These are phyloP conservation scores for Tuber indicum DNA, from an alignment of 495 filamentous ascomycete species.

Conservation along the genomic window DNA sequence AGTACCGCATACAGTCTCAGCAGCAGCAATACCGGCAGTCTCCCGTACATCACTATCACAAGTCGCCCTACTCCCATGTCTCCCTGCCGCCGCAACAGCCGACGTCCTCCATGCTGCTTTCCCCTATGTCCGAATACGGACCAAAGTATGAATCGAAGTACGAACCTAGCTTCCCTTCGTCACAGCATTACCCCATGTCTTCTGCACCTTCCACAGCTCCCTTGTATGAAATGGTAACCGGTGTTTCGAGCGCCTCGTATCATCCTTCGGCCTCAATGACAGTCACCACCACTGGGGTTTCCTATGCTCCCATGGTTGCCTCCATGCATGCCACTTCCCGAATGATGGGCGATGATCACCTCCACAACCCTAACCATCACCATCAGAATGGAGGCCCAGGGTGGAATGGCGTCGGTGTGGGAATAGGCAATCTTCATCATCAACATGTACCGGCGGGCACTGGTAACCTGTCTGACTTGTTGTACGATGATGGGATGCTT, in stretches of 20 bases:
- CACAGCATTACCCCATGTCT: constrained; percentile 43
- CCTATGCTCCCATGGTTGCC: constrained; percentile 37
- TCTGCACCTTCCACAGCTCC: constrained; percentile 35
- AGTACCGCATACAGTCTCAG: constrained; percentile 22
- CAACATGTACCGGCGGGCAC: constrained; percentile 40
- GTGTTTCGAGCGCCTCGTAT: constrained; percentile 36
- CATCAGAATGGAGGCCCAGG: constrained; percentile 21
- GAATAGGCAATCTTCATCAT: constrained; percentile 41
- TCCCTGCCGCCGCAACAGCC: constrained; percentile 46
- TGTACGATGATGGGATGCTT: constrained; percentile 47
- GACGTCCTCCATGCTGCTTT: constrained; percentile 42
- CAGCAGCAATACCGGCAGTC: constrained; percentile 33
- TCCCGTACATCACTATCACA: constrained; percentile 38
- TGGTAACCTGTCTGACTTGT: constrained; percentile 43
- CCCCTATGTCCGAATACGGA: constrained; percentile 41
- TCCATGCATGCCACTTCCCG: constrained; percentile 36
- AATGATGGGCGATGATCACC: constrained; percentile 29
- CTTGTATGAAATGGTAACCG: constrained; percentile 39
- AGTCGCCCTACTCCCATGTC: constrained; percentile 38
- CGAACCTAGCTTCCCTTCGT: constrained; percentile 32
- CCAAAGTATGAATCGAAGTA: constrained; percentile 37
- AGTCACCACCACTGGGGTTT: constrained; percentile 32
- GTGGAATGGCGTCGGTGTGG: constrained; percentile 30
- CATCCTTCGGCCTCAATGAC: constrained; percentile 38
- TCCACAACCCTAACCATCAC: constrained; percentile 32